Evolutionary conservation across 78 protist species (phyloP), one percentile per base, ranked within the genome.

Genomic region (Dictyostelium discoideum): DNA sequence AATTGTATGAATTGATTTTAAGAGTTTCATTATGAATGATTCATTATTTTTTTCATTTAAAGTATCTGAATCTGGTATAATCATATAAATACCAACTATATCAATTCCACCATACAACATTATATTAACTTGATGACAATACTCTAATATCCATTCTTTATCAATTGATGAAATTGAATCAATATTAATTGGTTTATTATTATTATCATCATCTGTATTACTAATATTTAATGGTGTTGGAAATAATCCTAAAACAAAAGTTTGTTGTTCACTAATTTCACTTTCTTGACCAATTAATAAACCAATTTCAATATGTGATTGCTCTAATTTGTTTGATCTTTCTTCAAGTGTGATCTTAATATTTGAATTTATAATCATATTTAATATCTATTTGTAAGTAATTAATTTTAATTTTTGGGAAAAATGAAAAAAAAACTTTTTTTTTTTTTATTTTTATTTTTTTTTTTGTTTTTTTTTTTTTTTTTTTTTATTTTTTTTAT

Each of bases 51-150:
- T 69, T 69, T 81, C 48, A 81, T 48, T 42, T 5, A 48, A 29
- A 16, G 24, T 81, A 8, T 29, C 86, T 2, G 60, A 39, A 16
- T 50, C 72, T 8, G 24, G 26, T 50, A 42, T 22, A 8, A 81
- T 29, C 24, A 87, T 11, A 79, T 79, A 87, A 10, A 79, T 18
- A 18, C 93, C 93, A 8, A 79, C 44, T 4, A 87, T 39, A 18
- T 16, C 32, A 54, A 78, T 79, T 5, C 85, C 85, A 40, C 93
- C 93, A 87, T 79, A 87, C 11, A 87, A 24, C 85, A 87, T 76
- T 79, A 20, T 57, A 22, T 84, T 60, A 48, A 87, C 26, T 32
- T 78, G 85, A 54, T 32, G 22, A 8, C 76, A 14, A 63, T 78
- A 84, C 29, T 87, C 93, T 18, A 69, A 40, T n/a, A 79, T n/a